Evolutionary conservation across 163 green algal genomes (phyloP), one percentile per base, ranked within the genome.

Genomic region (Chlorella variabilis): DNA sequence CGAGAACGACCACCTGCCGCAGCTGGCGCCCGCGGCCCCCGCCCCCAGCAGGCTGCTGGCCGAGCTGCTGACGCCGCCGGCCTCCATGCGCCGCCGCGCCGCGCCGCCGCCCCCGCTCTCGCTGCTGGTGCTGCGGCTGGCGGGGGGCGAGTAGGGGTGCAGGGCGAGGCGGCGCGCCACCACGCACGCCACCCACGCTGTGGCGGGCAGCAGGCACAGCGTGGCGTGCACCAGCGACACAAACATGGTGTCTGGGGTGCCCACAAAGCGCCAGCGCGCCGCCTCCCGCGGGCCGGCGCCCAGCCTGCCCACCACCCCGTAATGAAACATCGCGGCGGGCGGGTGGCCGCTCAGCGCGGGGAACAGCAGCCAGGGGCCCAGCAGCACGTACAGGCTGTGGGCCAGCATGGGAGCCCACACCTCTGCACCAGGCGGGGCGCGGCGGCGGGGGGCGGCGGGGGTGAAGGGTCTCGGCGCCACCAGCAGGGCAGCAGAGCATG

Each of bases 151-250:
- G 65, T 67, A 58, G 42, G 39, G 56, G 23, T 66, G 68, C 67
- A 71, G 68, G 54, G 73, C 56, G 59, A 33, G 15, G 49, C 75
- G 74, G 27, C 48, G 25, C 23, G 63, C 80, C 66, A 89, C 62
- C 71, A 89, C 82, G 38, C 85, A 84, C 8, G 83, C 81, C 41
- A 86, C 66, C 83, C 86, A 91, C 59, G 90, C 63, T 34, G 82
- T 90, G 38, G 78, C 27, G 11, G 87, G 87, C 45, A 87, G 62
- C 48, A 87, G 27, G 33, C 75, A 83, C 5, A 59, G 17, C 29
- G 68, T 20, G 31, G 75, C 36, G 79, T 87, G 66, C 29, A 80
- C 54, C 42, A 85, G 51, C 5, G 29, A 56, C 3, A 85, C 27
- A 48, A 85, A 70, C 5, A 87, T 71, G 1, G 70, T 75, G 70